Base-by-base conservation (phyloP, 176 grass and related monocot species). In the Avena sativa region DNA sequence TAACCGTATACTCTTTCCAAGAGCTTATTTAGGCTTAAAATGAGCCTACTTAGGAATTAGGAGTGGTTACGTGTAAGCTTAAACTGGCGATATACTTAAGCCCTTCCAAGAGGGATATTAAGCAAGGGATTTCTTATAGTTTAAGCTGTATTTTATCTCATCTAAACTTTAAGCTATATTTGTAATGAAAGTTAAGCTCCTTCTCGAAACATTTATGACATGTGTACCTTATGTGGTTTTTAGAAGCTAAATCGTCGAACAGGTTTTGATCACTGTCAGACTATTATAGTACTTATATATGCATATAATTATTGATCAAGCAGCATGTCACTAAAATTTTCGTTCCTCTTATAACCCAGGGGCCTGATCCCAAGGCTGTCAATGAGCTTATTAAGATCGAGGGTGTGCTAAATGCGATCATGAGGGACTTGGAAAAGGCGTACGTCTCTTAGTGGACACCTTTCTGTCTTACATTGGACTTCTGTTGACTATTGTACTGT, bases 321-420 rank as follows among this genome's bases (percentile, higher is more conserved):
- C 65, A 73, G 51, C 56, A 80, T 61, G 89, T 83, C 82, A 48
- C 82, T 81, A 43, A 71, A 38, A 15, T 20, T 49, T 65, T n/a
- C 40, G 36, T 70, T 81, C 65, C 69, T 84, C 76, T 85, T 90
- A 19, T 90, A 71, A 76, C 59, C 61, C 77, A 98, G 92, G 97
- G 97, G 44, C 97, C 94, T 87, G 90, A 96, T 89, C 59, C 97
- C 8, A 96, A 86, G 87, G 94, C 89, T 81, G 92, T 74, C 8
- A 91, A 89, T 87, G 90, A 96, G 67, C 86, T 99, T 67, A 89
- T 96, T 89, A 89, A 46, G 53, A 89, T 94, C 38, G 92, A 99
- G 12, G 94, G 89, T 12, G 73, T 93, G 81, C 84, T 94, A 30
- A 90, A 93, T 86, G 58, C 92, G 57, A 92, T 96, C 59, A 73